These are phyloP conservation scores for Endotrypanum monterogeii DNA, from an alignment of 208 protist genomes.

Conservation along the genomic window DNA sequence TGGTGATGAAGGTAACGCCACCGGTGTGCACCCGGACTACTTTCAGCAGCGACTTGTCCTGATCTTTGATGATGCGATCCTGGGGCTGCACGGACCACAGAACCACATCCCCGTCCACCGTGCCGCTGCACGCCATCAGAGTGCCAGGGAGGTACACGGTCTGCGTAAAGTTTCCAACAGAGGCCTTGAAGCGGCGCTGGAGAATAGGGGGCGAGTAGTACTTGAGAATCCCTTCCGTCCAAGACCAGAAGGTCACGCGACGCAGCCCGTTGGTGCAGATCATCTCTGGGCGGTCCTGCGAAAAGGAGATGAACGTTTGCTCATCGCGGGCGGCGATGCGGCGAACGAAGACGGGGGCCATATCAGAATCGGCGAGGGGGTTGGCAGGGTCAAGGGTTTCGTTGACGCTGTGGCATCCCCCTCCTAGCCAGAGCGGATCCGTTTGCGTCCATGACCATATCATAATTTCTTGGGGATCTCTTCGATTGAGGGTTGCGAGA, in stretches of 20 bases:
- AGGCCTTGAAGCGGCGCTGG: slow-evolving; percentile 58
- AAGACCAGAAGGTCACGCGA: slow-evolving; percentile 93
- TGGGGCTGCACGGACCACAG: slow-evolving; percentile 87
- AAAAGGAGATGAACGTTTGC: slow-evolving; percentile 89
- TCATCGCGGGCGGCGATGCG: slow-evolving; percentile 82
- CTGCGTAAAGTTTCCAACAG: slow-evolving; percentile 91
- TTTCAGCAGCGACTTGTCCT: slow-evolving; percentile 93
- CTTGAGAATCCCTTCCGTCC: slow-evolving; percentile 71
- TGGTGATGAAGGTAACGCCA: slow-evolving; percentile 83
- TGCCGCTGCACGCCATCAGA: slow-evolving; percentile 86
- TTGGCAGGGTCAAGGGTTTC: slow-evolving; percentile 11
- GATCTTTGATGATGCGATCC: slow-evolving; percentile 81
- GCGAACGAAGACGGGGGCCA: slow-evolving; percentile 64
- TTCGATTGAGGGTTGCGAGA: slow-evolving; percentile 87
- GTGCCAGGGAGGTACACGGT: slow-evolving; percentile 89
- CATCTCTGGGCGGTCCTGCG: slow-evolving; percentile 68
- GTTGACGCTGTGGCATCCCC: slow-evolving; percentile 2
- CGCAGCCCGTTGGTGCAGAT: slow-evolving; percentile 90
- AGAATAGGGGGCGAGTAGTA: slow-evolving; percentile 91
- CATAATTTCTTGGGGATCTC: slow-evolving; percentile 88
- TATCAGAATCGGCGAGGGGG: slow-evolving; percentile 14
- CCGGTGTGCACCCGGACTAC: slow-evolving; percentile 88
- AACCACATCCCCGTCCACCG: slow-evolving; percentile 92
- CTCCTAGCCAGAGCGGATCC: background rate
- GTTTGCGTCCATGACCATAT: slow-evolving; percentile 90